phyloP scores from a whole-genome alignment of 2,329 filamentous ascomycete genomes.

The Pseudogymnoascus sp. region DNA sequence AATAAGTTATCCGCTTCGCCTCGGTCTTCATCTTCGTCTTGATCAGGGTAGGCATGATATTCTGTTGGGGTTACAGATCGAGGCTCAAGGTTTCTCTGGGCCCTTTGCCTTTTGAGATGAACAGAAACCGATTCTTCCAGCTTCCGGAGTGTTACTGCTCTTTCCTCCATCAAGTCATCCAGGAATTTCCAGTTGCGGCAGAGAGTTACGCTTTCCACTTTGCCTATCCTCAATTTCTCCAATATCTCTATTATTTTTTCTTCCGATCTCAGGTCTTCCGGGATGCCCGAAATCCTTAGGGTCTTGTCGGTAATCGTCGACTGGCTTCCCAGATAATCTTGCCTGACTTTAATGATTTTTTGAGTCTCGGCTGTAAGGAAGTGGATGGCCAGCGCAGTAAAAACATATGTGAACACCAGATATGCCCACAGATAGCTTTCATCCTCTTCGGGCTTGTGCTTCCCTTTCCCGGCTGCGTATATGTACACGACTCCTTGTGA shows the following conservation, averaged over 20 bases:
- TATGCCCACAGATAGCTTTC: conserved; percentile 77
- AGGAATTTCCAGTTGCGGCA: conserved; percentile 81
- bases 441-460: conserved; percentile 14
- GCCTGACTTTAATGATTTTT: conserved; percentile 74
- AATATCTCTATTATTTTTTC: conserved; percentile 77
- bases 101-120: conserved; percentile 47
- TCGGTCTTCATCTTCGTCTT: conserved; percentile 35
- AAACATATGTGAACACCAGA: conserved; percentile 88
- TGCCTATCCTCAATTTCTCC: conserved; percentile 80
- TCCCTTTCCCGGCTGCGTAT: conserved; percentile 14
- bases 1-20: conserved; percentile 55
- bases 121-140: conserved; percentile 80
- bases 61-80: conserved; percentile 17
- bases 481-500: conserved; percentile 6
- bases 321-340: conserved; percentile 87
- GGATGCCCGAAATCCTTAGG: conserved; percentile 84
- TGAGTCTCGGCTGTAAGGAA: conserved; percentile 76
- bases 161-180: conserved; percentile 62
- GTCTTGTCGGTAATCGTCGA: conserved; percentile 95
- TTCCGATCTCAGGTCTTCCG: conserved; percentile 68
- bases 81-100: conserved; percentile 21
- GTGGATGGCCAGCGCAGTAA: conserved; percentile 73
- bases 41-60: conserved; percentile 20
- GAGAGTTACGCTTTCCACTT: conserved; percentile 77
- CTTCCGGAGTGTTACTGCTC: conserved; percentile 57